Evolutionary conservation across 176 grass and related monocot species (phyloP), one percentile per base, ranked within the genome.

Genomic region (Phoenix dactylifera): DNA sequence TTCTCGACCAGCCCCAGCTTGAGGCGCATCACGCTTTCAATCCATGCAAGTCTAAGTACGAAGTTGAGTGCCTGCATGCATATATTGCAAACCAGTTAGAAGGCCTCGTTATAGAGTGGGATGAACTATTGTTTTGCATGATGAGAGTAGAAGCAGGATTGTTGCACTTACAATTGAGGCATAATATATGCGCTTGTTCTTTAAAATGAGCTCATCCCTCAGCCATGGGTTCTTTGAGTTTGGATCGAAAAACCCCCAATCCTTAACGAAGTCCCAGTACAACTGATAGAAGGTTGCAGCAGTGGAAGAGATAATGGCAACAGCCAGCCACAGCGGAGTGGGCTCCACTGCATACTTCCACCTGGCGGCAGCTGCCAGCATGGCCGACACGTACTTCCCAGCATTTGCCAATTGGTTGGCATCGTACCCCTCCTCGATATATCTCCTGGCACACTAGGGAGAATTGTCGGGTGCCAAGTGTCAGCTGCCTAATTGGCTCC

Each of bases 261-360:
- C 93, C 76, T 76, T 88, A 50, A 92, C 87, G 25, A 85, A 98
- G 74, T 98, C 93, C 93, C 93, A 98, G 76, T 88, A 98, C 35
- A 92, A 84, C 62, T 98, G 93, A 61, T 98, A 98, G 53, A 73
- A 16, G 20, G 93, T 97, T 54, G 93, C 93, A 0, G 70, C 80
- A 0, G 48, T 73, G 44, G 81, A 97, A 1, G 87, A 81, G n/a
- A 85, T 39, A 15, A 97, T 28, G 22, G 82, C 87, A 71, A 91
- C 58, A 25, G 14, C 74, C 77, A 71, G 17, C 83, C 87, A 88
- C 25, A 83, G 61, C 0, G 78, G 58, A 19, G 92, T 97, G 0
- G 72, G 78, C 22, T 89, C 83, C 24, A 74, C 70, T 44, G 61
- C 70, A 19, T 88, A 97, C 62, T 88, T 82, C 78, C 84, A 82